Base-by-base conservation (phyloP, 257 asterid genomes). In the Mitragyna speciosa region DNA sequence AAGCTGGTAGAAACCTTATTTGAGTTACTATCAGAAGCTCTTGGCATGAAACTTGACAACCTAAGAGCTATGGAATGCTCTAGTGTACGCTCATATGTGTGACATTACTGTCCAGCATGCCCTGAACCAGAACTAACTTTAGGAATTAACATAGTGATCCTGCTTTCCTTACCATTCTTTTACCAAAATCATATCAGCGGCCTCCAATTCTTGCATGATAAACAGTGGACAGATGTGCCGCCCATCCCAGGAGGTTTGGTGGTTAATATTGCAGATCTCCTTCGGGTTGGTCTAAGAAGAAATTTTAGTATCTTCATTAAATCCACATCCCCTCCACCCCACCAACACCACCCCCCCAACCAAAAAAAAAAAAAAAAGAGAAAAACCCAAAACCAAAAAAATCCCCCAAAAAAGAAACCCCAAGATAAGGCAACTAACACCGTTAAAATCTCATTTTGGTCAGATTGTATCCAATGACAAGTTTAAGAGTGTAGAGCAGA, bases 51-150 rank as follows among this genome's bases (percentile, higher is more conserved):
- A 78, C 79, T 79, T 1, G 84, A 87, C 14, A 76, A 79, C 81
- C 83, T 89, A 7, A 83, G 83, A 26, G 82, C 70, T 71, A 48
- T 87, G 82, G 92, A 84, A 65, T 92, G 95, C 7, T 83, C 77
- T 15, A 75, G 8, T 22, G 86, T 88, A 2, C 84, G 89, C 36
- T 66, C 80, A 24, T 81, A 87, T 72, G 68, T 84, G 7, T 85
- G 95, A 66, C 97, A 92, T 67, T 92, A 93, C 87, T 92, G 91
- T 73, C 97, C 98, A 0, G 68, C 91, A 26, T 93, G 96, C 85
- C 98, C 97, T 0, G 90, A 92, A 71, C 98, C 98, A 4, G 92
- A 92, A 73, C 87, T 90, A 15, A 88, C 98, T 2, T 19, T 90
- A 76, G 98, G 98, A 75, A 83, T 91, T 2, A 83, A 81, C 87